Conservation (phyloP, 140 eudicot species). For the Bidens hawaiensis region DNA sequence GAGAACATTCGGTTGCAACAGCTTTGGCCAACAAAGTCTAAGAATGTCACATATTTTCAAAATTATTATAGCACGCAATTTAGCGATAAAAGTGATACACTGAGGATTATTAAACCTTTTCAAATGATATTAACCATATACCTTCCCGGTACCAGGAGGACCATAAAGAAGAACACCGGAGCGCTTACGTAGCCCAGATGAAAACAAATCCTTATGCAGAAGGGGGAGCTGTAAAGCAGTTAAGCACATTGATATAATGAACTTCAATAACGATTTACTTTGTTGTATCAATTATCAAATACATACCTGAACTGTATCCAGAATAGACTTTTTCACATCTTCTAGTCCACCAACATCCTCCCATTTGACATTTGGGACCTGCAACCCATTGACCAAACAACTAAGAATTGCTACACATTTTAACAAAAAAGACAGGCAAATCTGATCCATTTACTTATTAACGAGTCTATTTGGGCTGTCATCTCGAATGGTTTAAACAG, state of each 20-base stretch:
- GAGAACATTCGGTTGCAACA: slow-evolving; percentile 94
- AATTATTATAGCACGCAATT: not conserved
- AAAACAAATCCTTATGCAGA: slow-evolving; percentile 81
- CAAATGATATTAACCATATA: slow-evolving; percentile 30
- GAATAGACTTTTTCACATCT: slow-evolving; percentile 91
- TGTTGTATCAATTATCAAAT: not conserved
- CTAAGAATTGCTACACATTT: slow-evolving; percentile 4
- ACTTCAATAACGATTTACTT: not conserved
- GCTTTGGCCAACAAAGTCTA: slow-evolving; percentile 95
- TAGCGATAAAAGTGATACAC: not conserved
- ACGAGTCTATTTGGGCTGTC: not conserved
- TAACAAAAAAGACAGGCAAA: not conserved
- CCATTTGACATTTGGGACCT: slow-evolving; percentile 97
- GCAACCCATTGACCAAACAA: slow-evolving; percentile 9
- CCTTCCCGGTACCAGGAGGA: slow-evolving; percentile 99
- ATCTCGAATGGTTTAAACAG: not conserved
- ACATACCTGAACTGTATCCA: slow-evolving; percentile 89
- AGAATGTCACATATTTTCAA: not conserved
- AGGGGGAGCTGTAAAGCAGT: slow-evolving; percentile 70
- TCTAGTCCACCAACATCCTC: slow-evolving; percentile 99
- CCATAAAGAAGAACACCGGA: slow-evolving; percentile 99
- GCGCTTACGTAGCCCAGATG: slow-evolving; percentile 93
- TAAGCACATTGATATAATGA: slow-evolving; percentile 7
- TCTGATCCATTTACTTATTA: slow-evolving; percentile 4
- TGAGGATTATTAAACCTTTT: not conserved